Conservation (phyloP, 305 asterid genomes). For the Plantago coronopus region DNA sequence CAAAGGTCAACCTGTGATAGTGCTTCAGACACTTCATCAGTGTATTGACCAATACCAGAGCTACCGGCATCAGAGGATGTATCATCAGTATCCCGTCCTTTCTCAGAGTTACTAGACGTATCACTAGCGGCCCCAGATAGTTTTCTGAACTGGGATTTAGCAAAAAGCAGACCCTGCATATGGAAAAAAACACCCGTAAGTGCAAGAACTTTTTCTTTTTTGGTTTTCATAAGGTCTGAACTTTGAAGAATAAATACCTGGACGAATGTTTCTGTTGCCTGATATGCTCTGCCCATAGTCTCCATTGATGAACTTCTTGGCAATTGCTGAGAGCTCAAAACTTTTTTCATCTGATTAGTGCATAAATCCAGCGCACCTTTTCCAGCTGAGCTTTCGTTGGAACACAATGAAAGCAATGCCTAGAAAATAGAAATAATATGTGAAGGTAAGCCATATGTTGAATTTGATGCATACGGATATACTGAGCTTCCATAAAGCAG, state of each 20-base stretch:
- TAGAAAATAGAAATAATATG: slow-evolving; percentile 45
- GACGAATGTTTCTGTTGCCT: slow-evolving; percentile 94
- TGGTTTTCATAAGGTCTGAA: slow-evolving; percentile 21
- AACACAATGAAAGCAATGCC: slow-evolving; percentile 87
- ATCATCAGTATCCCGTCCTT: slow-evolving; percentile 75
- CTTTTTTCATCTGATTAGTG: slow-evolving; percentile 77
- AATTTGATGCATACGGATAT: background rate
- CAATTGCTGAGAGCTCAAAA: slow-evolving; percentile 74
- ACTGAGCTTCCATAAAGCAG: slow-evolving; percentile 16
- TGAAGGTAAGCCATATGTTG: slow-evolving; percentile 20
- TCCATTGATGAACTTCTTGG: slow-evolving; percentile 94
- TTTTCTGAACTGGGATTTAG: slow-evolving; percentile 88
- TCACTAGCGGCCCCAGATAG: slow-evolving; percentile 62
- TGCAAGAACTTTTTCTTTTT: background rate
- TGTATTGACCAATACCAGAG: slow-evolving; percentile 83
- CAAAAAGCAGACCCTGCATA: slow-evolving; percentile 72
- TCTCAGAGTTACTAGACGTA: slow-evolving; percentile 69
- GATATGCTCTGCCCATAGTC: slow-evolving; percentile 90
- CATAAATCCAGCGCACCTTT: slow-evolving; percentile 95
- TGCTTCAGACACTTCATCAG: slow-evolving; percentile 86
- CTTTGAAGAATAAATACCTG: slow-evolving; percentile 57
- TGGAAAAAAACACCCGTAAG: background rate
- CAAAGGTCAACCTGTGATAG: slow-evolving; percentile 78
- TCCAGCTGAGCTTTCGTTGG: slow-evolving; percentile 78
- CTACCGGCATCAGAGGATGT: slow-evolving; percentile 94